phyloP scores from a whole-genome alignment of 2,329 filamentous ascomycete genomes.

The Talaromyces sp. region DNA sequence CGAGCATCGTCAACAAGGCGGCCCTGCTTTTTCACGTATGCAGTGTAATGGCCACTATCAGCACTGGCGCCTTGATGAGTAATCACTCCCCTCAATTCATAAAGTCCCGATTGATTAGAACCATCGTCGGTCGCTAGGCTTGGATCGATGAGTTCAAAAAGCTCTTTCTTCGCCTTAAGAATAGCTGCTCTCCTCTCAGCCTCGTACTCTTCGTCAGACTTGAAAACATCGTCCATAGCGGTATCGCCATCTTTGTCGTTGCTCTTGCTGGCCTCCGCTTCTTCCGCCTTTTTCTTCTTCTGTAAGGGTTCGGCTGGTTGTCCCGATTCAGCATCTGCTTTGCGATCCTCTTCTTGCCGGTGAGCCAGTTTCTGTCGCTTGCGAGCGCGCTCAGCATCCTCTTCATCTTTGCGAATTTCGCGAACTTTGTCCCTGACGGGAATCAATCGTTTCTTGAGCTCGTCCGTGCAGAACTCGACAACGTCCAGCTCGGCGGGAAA shows the following conservation, averaged over 20 bases:
- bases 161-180: conserved; percentile 79
- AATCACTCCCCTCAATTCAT: conserved; percentile 89
- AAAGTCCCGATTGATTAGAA: conserved; percentile 89
- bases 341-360: conserved; percentile 55
- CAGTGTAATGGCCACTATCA: conserved; percentile 96
- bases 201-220: conserved; percentile 91
- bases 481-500: conserved; percentile 92
- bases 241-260: conserved; percentile 65
- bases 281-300: conserved; percentile 53
- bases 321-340: conserved; percentile 36
- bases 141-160: conserved; percentile 73
- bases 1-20: conserved; percentile 62
- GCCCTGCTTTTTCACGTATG: conserved; percentile 91
- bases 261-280: conserved; percentile 50
- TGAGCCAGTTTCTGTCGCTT: conserved; percentile 81
- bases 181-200: conserved; percentile 76
- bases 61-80: conserved; percentile 96
- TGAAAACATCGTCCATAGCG: conserved; percentile 73
- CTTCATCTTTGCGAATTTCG: conserved; percentile 90
- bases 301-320: conserved; percentile 43
- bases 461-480: conserved; percentile 92
- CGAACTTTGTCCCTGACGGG: conserved; percentile 96
- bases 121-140: conserved; percentile 74
- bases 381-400: conserved; percentile 84
- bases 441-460: conserved; percentile 75